Evolutionary conservation across 1,284 basidiomycete genomes (phyloP).

Genomic region (Trametes pubescens): DNA sequence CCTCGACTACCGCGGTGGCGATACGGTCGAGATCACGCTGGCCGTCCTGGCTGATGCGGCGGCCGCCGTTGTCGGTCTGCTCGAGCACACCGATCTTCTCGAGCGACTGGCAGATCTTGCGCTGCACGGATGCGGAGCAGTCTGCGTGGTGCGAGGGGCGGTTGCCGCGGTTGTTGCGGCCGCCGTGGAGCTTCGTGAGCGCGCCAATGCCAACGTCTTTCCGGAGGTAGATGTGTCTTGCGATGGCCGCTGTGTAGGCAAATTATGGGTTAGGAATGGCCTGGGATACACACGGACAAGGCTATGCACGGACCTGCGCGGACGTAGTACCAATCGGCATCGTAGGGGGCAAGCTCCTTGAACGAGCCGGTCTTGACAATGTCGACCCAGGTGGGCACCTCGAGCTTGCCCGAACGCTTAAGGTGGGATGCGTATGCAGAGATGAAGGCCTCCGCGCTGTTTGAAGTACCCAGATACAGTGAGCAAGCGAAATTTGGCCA

Average conservation of each 20-base stretch:
- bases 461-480: conserved; percentile 7
- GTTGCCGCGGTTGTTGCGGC: conserved; percentile 94
- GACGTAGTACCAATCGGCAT: conserved; percentile 99
- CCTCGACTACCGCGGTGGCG: conserved; percentile 95
- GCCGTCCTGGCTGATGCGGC: conserved; percentile 97
- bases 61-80: conserved; percentile 92
- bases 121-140: conserved; percentile 88
- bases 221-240: conserved; percentile 99
- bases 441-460: conserved; percentile 91
- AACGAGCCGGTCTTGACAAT: conserved; percentile 98
- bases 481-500: conserved; percentile 7
- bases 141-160: conserved; percentile 94
- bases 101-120: conserved; percentile 93
- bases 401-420: conserved; percentile 96
- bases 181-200: conserved; percentile 96
- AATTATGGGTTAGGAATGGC: background rate
- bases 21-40: conserved; percentile 99
- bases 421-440: conserved; percentile 92
- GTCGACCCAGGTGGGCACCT: conserved; percentile 99
- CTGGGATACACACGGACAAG: background rate
- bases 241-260: conserved; percentile 82
- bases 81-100: conserved; percentile 99
- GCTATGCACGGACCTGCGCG: conserved; percentile 80
- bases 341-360: conserved; percentile 99
- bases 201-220: conserved; percentile 98